phyloP scores from a whole-genome alignment of 176 grass and related monocot species.

The Rhynchospora tenuis region DNA sequence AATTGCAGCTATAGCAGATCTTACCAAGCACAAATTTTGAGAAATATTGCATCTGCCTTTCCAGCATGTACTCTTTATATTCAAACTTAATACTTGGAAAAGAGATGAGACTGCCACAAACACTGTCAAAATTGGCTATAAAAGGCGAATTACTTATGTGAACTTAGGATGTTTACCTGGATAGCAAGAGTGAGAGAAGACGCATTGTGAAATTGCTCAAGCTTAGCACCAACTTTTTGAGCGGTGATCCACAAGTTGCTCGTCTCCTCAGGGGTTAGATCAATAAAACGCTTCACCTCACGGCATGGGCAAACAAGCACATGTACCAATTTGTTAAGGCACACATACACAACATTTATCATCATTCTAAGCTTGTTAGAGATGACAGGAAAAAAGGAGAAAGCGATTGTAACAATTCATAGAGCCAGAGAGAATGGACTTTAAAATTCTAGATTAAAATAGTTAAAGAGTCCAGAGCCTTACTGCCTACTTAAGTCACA shows the following conservation, averaged over 20 bases:
- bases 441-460: neutral
- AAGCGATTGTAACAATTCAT: neutral
- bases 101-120: neutral
- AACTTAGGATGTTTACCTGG: conserved; percentile 37
- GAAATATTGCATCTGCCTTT: too few species aligned
- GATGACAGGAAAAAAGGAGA: neutral
- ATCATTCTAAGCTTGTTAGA: neutral
- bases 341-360: conserved; percentile 10
- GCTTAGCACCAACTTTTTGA: conserved; percentile 58
- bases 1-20: too few species aligned
- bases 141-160: neutral
- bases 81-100: neutral
- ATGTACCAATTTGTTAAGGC: conserved; percentile 65
- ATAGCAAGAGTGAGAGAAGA: conserved; percentile 80
- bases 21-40: too few species aligned
- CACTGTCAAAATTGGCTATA: too few species aligned
- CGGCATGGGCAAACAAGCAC: conserved; percentile 75
- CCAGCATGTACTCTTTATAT: neutral
- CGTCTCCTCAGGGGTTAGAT: conserved; percentile 77
- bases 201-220: conserved; percentile 74
- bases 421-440: neutral
- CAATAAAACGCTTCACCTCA: conserved; percentile 70
- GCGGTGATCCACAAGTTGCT: conserved; percentile 83
- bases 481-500: neutral
- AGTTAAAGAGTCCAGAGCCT: neutral